Conservation (phyloP, 139 green algal species). For the Edaphochlamys debaryana region DNA sequence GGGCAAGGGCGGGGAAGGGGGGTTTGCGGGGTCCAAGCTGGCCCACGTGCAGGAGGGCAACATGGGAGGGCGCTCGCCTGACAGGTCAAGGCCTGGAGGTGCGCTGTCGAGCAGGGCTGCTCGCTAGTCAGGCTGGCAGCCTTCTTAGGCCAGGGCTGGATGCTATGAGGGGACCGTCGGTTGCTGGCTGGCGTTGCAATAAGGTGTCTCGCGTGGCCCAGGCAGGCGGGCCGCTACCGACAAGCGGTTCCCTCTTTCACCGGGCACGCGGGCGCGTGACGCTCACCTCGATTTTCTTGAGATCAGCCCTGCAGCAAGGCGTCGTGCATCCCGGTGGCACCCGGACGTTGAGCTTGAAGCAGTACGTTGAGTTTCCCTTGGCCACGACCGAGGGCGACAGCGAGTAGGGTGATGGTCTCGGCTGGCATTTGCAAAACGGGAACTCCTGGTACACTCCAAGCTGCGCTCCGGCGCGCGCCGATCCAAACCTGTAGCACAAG, state of each 20-base stretch:
- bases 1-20: too few species aligned
- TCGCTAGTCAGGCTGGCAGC: background rate
- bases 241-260: too few species aligned
- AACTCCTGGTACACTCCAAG: too few species aligned
- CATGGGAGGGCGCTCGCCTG: too few species aligned
- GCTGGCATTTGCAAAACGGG: background rate
- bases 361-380: background rate
- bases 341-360: background rate
- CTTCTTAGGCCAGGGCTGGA: background rate
- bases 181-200: too few species aligned
- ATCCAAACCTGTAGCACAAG: too few species aligned
- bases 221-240: too few species aligned
- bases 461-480: too few species aligned
- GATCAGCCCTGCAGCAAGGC: conserved; percentile 10
- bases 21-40: too few species aligned
- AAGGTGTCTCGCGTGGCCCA: too few species aligned
- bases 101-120: background rate
- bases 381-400: background rate
- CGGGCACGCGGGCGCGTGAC: too few species aligned
- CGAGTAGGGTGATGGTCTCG: background rate
- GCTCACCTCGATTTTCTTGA: conserved; percentile 4
- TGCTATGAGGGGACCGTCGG: background rate
- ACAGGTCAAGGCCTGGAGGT: background rate
- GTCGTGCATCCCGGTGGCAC: background rate
- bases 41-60: background rate